Evolutionary conservation across 768 basidiomycete genomes (phyloP).

Genomic region (Nidularia sp.): DNA sequence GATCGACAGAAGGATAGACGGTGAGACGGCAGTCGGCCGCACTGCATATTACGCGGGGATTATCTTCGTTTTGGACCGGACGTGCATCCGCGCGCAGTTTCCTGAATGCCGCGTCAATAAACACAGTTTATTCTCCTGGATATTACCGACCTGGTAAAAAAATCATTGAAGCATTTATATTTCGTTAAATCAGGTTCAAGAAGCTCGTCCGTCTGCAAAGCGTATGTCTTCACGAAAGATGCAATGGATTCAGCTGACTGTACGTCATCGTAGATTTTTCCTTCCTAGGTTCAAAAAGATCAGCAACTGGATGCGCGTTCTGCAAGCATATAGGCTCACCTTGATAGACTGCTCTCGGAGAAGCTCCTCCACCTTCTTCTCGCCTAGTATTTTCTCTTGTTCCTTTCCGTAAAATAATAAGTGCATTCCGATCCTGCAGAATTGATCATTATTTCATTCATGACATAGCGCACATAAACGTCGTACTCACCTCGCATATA

Average conservation of each 20-base stretch:
- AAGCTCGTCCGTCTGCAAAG: constrained; percentile 55
- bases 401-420: constrained; percentile 61
- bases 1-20: constrained; percentile 54
- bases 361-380: constrained; percentile 40
- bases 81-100: constrained; percentile 57
- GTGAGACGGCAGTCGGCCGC: constrained; percentile 75
- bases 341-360: constrained; percentile 53
- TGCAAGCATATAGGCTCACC: constrained; percentile 15
- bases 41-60: constrained; percentile 51
- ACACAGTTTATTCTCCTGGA: neutral
- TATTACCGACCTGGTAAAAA: constrained; percentile 55
- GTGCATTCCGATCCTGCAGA: constrained; percentile 63
- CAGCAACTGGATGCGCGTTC: no score
- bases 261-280: constrained; percentile 49
- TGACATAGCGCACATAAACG: neutral
- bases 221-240: constrained; percentile 53
- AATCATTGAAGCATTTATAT: constrained; percentile 74
- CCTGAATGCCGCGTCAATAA: constrained; percentile 17
- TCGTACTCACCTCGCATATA: constrained; percentile 45
- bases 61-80: constrained; percentile 51
- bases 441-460: neutral
- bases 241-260: constrained; percentile 48
- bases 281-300: constrained; percentile 32
- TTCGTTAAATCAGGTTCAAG: constrained; percentile 55
- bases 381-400: constrained; percentile 46